A percentile compares a stretch with the other conserved stretches of the same genome.
Conservation (phyloP, 768 basidiomycete species). For the Suillus placidus region DNA sequence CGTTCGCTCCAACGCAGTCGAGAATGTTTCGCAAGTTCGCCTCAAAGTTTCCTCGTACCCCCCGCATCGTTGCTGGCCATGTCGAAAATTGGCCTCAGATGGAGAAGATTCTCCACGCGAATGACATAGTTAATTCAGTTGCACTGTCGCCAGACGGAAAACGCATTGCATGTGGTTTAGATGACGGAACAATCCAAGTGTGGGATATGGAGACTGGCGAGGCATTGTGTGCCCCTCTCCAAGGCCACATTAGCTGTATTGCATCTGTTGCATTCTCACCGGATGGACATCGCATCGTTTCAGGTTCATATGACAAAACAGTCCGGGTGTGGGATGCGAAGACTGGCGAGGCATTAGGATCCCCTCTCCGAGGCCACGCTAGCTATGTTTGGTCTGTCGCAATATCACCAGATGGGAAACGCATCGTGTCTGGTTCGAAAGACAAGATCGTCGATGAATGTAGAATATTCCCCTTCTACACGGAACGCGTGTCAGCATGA, state of each 20-base stretch:
- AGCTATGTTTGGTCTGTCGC: neutral
- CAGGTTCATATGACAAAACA: slow-evolving; percentile 12
- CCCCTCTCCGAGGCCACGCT: slow-evolving; percentile 13
- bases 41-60: neutral
- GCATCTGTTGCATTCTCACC: slow-evolving; percentile 27
- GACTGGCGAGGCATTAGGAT: slow-evolving; percentile 21
- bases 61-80: neutral
- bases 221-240: neutral
- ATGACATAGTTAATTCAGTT: rapidly evolving
- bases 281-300: slow-evolving; percentile 31
- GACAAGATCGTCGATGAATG: neutral
- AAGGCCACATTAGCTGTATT: neutral
- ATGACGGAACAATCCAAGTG: slow-evolving; percentile 7
- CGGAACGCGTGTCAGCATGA: slow-evolving; percentile 1
- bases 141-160: neutral
- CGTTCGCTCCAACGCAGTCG: slow-evolving; percentile 29
- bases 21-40: slow-evolving; percentile 18
- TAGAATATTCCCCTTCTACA: neutral
- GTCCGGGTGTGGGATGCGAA: slow-evolving; percentile 5
- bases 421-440: neutral
- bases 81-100: slow-evolving; percentile 6
- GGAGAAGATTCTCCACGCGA: neutral
- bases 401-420: neutral
- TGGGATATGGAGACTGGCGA: slow-evolving; percentile 10
- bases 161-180: slow-evolving; percentile 13